phyloP scores from a whole-genome alignment of 805 yeast species.

The Wickerhamiella allomyrinae region DNA sequence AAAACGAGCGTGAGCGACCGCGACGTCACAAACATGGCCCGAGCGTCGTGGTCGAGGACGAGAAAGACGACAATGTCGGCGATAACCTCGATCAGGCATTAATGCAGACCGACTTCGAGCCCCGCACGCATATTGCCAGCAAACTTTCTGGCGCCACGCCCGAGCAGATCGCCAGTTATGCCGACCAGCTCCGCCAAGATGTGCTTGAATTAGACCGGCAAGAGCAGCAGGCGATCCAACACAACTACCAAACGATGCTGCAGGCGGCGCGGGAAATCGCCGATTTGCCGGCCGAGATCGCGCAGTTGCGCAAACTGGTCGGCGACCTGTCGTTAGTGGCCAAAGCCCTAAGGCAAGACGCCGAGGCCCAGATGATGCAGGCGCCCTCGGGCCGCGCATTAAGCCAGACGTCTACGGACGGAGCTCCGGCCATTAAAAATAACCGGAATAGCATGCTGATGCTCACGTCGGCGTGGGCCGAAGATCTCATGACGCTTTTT shows the following conservation, averaged over 20 bases:
- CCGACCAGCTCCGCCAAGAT: slow-evolving; percentile 12
- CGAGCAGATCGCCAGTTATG: slow-evolving; percentile 10
- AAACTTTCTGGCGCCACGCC: slow-evolving; percentile 12
- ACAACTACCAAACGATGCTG: slow-evolving; percentile 22
- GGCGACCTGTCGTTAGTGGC: slow-evolving; percentile 46
- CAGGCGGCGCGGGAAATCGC: slow-evolving; percentile 36
- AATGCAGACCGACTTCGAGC: slow-evolving; percentile 42
- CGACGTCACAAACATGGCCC: too few species aligned
- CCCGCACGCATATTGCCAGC: slow-evolving; percentile 8
- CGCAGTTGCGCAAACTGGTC: slow-evolving; percentile 44
- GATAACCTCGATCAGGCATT: slow-evolving; percentile 26
- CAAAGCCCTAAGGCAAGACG: slow-evolving; percentile 44
- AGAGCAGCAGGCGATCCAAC: slow-evolving; percentile 19
- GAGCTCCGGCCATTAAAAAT: neutral
- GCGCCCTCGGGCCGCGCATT: neutral
- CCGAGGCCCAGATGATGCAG: slow-evolving; percentile 26
- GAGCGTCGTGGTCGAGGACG: too few species aligned
- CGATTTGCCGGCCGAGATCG: slow-evolving; percentile 50
- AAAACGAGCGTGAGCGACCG: too few species aligned
- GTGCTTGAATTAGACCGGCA: slow-evolving; percentile 10
- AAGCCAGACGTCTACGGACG: slow-evolving; percentile 2
- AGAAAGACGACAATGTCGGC: too few species aligned
- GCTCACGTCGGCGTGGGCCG: slow-evolving; percentile 70
- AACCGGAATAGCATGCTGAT: slow-evolving; percentile 41
- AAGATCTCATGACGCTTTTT: slow-evolving; percentile 52